A percentile compares a stretch with the other conserved stretches of the same genome.
These are phyloP conservation scores for Fusarium beomiforme DNA, from an alignment of 2,329 filamentous ascomycete species.

Conservation along the genomic window DNA sequence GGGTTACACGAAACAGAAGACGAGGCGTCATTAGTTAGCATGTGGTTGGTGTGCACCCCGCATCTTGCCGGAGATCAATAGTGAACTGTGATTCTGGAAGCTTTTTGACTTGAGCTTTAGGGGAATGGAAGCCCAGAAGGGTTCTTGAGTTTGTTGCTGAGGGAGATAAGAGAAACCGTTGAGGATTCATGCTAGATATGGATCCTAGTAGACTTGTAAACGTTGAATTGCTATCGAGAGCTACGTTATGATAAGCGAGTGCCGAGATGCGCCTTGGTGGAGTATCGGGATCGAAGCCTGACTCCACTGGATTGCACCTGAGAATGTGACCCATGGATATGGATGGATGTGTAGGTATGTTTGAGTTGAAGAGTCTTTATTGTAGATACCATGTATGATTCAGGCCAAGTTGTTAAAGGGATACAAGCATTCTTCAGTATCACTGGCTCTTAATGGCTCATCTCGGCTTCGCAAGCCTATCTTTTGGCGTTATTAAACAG, in stretches of 20 bases:
- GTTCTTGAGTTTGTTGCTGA: accelerated
- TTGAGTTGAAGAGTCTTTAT: not conserved
- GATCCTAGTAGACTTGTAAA: not conserved
- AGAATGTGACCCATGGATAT: not conserved
- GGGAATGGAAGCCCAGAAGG: not conserved
- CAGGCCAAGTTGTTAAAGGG: too few species aligned
- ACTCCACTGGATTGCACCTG: not conserved
- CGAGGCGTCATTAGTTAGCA: not conserved
- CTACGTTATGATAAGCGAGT: not conserved
- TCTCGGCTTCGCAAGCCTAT: slow-evolving; percentile 14
- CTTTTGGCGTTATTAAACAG: not conserved
- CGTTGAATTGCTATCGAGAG: not conserved
- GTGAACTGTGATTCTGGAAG: not conserved
- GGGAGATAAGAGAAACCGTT: not conserved
- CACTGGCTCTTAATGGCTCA: not conserved
- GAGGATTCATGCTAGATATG: not conserved
- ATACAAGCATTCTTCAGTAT: not conserved
- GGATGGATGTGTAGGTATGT: not conserved
- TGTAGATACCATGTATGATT: too few species aligned
- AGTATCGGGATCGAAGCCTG: not conserved
- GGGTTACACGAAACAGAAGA: not conserved
- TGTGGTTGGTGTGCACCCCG: not conserved
- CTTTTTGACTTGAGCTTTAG: not conserved
- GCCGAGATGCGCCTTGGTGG: not conserved
- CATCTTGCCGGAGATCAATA: not conserved